Evolutionary conservation across 352 stramenopile genomes (phyloP).

Genomic region (Phytophthora boehmeriae): DNA sequence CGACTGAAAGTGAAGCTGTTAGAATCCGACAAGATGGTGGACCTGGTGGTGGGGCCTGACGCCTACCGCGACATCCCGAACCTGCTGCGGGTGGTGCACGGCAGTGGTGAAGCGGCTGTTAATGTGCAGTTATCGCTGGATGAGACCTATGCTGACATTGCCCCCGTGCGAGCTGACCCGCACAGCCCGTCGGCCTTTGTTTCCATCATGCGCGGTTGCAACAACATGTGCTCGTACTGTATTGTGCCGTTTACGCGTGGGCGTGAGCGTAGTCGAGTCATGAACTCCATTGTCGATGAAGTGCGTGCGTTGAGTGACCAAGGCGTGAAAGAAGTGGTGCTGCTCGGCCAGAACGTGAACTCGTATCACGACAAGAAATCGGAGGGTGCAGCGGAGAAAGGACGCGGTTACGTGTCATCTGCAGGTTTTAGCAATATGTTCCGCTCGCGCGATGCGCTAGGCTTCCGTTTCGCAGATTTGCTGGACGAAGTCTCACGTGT

Average conservation of each 20-base stretch:
- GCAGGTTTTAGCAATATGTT: conserved; percentile 97
- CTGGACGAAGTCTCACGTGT: conserved; percentile 93
- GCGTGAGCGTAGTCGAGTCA: conserved; percentile 92
- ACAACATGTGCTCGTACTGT: conserved; percentile 99
- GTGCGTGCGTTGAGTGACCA: conserved; percentile 88
- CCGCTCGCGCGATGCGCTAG: conserved; percentile 80
- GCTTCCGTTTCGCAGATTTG: conserved; percentile 97
- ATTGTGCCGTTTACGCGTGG: conserved; percentile 99
- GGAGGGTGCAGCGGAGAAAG: conserved; percentile 62
- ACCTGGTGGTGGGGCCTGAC: conserved; percentile 98
- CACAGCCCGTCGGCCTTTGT: conserved; percentile 94
- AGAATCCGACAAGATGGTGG: conserved; percentile 93
- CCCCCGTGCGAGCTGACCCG: conserved; percentile 90
- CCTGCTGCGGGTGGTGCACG: conserved; percentile 89
- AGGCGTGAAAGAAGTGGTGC: conserved; percentile 97
- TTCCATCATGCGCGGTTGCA: conserved; percentile 99
- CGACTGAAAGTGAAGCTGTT: conserved; percentile 97
- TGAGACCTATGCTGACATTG: conserved; percentile 99
- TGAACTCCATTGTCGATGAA: conserved; percentile 96
- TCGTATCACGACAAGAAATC: conserved; percentile 97
- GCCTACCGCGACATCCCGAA: conserved; percentile 98
- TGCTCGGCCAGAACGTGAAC: conserved; percentile 99
- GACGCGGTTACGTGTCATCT: conserved; percentile 85
- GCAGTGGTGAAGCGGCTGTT: conserved; percentile 73
- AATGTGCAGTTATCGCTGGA: conserved; percentile 97